Evolutionary conservation across 495 filamentous ascomycete genomes (phyloP), one percentile per base, ranked within the genome.

Genomic region (Letharia columbiana): DNA sequence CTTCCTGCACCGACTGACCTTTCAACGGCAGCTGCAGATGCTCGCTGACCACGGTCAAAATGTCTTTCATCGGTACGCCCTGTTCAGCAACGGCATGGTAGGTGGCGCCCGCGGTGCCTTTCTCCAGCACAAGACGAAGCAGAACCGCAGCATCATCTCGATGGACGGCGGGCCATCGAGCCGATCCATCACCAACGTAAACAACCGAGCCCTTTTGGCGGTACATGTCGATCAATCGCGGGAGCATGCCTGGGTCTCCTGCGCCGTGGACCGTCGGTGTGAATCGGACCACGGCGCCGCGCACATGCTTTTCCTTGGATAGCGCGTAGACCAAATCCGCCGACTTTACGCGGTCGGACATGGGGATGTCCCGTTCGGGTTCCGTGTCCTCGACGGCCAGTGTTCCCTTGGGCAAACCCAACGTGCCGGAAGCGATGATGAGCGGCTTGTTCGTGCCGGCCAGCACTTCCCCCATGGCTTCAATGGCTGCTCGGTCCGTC

Each of bases 11-110:
- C 7, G 52, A 18, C 18, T 37, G 5, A 57, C 54, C 7, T 23
- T 37, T 0, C 33, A 57, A 2, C 17, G 33, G 33, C 33, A 57
- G 33, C 54, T 23, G 31, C 1, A 57, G 54, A 5, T 20, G 12
- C 54, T n/a, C 39, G 15, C 31, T 77, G 56, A 83, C 72, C 1
- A 72, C 75, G 28, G 66, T 67, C 3, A 75, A 75, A 65, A 83
- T 77, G 12, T 78, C 77, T 71, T 75, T 78, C 61, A 76, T 72
- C 1, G 66, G 23, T 0, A 79, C 69, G 12, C 71, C 75, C 35
- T 79, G 76, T 45, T 81, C 75, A 2, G 70, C 79, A 33, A 77
- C 75, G 12, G 71, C 76, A 67, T 82, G 79, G 58, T 74, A 81
- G 7, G 68, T 69, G 8, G 71, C 68, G 3, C 80, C 80, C 0